phyloP scores from a whole-genome alignment of 2,329 filamentous ascomycete genomes.

The Colletotrichum cordylinicola region DNA sequence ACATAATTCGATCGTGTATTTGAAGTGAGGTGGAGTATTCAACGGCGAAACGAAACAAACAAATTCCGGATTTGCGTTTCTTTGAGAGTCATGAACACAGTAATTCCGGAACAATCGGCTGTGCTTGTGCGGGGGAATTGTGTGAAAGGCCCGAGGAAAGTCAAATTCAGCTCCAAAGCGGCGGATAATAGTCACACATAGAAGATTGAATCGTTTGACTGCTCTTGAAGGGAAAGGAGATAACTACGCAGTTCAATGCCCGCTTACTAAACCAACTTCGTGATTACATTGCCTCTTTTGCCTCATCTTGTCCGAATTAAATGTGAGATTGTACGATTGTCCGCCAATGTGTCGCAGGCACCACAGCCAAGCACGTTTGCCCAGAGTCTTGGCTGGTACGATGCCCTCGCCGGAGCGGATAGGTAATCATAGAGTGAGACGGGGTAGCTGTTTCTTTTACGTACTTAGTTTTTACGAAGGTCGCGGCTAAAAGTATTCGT shows the following conservation, averaged over 20 bases:
- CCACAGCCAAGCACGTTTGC: background rate
- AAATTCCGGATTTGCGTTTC: background rate
- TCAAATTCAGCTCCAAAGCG: background rate
- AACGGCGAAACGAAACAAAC: background rate
- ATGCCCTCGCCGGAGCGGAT: background rate
- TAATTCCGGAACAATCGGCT: background rate
- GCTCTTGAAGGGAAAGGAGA: background rate
- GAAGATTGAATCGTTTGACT: background rate
- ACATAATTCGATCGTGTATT: background rate
- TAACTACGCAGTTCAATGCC: background rate
- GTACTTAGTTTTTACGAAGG: background rate
- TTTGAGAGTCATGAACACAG: background rate
- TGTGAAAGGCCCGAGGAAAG: background rate
- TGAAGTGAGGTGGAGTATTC: background rate
- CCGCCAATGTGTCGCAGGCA: background rate
- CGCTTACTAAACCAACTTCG: background rate
- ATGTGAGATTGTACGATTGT: background rate
- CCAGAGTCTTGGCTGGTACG: background rate
- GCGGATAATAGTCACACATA: background rate
- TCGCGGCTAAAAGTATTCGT: too few species aligned
- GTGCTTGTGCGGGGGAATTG: background rate
- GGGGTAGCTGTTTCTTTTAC: background rate
- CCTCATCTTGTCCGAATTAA: background rate
- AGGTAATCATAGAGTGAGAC: background rate
- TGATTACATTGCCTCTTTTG: background rate